Conservation (phyloP, 106 monocot genomes). For the Dactylorhiza incarnata region DNA sequence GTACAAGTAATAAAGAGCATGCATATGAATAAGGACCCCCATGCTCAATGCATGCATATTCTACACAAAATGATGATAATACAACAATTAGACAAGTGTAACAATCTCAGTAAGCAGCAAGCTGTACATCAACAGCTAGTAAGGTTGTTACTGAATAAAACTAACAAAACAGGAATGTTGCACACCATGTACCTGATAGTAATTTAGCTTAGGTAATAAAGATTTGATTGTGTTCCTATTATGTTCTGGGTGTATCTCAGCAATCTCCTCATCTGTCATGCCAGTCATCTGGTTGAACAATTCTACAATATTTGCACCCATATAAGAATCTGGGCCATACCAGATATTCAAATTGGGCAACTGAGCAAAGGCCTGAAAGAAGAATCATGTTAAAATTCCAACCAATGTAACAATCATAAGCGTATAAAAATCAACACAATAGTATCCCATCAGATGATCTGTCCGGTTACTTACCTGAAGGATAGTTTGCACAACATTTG, state of each 20-base stretch:
- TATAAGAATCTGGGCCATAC: slow-evolving; percentile 98
- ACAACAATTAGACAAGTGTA: background rate
- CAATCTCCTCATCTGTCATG: slow-evolving; percentile 83
- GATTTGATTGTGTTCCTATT: slow-evolving; percentile 64
- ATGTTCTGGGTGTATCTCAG: slow-evolving; percentile 74
- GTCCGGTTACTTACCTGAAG: slow-evolving; percentile 57
- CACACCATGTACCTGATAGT: slow-evolving; percentile 56
- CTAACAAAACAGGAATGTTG: background rate
- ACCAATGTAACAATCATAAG: background rate
- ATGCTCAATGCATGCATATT: background rate
- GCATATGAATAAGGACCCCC: background rate
- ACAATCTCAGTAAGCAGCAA: background rate
- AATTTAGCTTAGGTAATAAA: slow-evolving; percentile 56
- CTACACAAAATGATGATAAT: background rate
- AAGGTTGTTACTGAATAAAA: background rate
- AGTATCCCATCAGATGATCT: background rate
- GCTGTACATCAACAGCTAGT: background rate
- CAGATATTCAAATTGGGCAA: slow-evolving; percentile 75
- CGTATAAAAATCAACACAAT: background rate
- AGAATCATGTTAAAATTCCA: background rate
- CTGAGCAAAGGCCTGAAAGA: slow-evolving; percentile 84
- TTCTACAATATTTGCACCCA: slow-evolving; percentile 96
- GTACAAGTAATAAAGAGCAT: background rate
- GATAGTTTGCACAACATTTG: slow-evolving; percentile 95
- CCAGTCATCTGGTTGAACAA: slow-evolving; percentile 74